Percentiles rank a stretch among this genome's conserved stretches.
phyloP scores from a whole-genome alignment of 257 asterid species.

The Solanum tacnaense region DNA sequence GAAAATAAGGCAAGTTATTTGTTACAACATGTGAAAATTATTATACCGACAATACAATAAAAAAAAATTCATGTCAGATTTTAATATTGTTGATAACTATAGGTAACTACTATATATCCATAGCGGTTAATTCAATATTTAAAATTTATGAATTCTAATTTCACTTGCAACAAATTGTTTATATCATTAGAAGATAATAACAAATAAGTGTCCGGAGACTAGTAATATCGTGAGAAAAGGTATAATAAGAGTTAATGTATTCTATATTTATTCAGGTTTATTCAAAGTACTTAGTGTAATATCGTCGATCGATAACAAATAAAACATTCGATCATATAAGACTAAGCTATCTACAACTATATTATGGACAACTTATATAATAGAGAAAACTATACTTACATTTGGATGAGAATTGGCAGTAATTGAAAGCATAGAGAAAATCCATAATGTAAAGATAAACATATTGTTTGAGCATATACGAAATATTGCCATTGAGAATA shows the following conservation, averaged over 20 bases:
- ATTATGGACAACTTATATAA: not conserved
- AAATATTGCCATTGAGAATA: not conserved
- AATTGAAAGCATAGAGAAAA: not conserved
- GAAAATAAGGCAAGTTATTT: not conserved
- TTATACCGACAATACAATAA: not conserved
- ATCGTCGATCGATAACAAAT: too few species aligned
- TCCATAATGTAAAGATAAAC: not conserved
- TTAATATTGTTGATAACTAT: not conserved
- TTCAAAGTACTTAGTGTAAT: not conserved
- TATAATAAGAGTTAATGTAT: too few species aligned
- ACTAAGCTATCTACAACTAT: conserved; percentile 4
- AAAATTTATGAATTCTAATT: too few species aligned
- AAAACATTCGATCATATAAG: not conserved
- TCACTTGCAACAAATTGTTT: too few species aligned
- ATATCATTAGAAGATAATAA: too few species aligned
- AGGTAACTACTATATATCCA: not conserved
- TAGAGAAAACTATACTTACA: not conserved
- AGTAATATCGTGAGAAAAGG: too few species aligned
- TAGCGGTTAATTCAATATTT: not conserved
- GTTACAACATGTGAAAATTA: not conserved
- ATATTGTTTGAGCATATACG: not conserved
- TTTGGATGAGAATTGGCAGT: not conserved
- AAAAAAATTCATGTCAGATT: too few species aligned
- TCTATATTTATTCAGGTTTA: not conserved
- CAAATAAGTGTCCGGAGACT: too few species aligned